phyloP scores from a whole-genome alignment of 2,329 filamentous ascomycete genomes.

The Trichoderma citrinoviride region DNA sequence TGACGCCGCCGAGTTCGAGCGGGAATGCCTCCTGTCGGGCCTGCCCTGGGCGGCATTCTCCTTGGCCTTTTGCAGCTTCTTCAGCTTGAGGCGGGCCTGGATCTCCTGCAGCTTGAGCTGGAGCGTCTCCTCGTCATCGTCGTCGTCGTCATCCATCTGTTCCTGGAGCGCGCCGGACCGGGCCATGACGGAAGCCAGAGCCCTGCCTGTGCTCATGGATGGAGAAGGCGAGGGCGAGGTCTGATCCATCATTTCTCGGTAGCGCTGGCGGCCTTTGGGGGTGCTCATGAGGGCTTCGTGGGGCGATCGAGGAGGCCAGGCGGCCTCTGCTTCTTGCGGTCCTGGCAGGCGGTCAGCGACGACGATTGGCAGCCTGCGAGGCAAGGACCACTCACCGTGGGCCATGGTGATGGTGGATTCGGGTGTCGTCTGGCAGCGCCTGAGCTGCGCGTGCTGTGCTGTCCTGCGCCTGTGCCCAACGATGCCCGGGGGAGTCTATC shows the following conservation, averaged over 20 bases:
- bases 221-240: constrained; percentile 69
- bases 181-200: constrained; percentile 18
- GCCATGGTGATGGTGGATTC: constrained; percentile 19
- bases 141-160: constrained; percentile 45
- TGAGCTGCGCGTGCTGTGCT: background rate
- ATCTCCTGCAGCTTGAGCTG: constrained; percentile 85
- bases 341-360: constrained; percentile 20
- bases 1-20: constrained; percentile 29
- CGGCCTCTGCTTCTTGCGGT: constrained; percentile 42
- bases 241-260: constrained; percentile 65
- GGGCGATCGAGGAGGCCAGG: constrained; percentile 67
- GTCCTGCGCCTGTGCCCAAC: constrained; percentile 18
- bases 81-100: constrained; percentile 81
- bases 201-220: constrained; percentile 26
- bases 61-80: constrained; percentile 69
- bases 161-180: constrained; percentile 36
- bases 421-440: background rate
- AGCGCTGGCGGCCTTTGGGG: constrained; percentile 74
- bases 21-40: constrained; percentile 24
- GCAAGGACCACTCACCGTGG: constrained; percentile 19
- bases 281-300: constrained; percentile 64
- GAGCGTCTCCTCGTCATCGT: constrained; percentile 86
- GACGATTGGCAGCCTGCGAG: background rate
- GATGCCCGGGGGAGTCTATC: background rate
- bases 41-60: constrained; percentile 25